Base-by-base conservation (phyloP, 177 flowering plant species). In the Tripterygium wilfordii region DNA sequence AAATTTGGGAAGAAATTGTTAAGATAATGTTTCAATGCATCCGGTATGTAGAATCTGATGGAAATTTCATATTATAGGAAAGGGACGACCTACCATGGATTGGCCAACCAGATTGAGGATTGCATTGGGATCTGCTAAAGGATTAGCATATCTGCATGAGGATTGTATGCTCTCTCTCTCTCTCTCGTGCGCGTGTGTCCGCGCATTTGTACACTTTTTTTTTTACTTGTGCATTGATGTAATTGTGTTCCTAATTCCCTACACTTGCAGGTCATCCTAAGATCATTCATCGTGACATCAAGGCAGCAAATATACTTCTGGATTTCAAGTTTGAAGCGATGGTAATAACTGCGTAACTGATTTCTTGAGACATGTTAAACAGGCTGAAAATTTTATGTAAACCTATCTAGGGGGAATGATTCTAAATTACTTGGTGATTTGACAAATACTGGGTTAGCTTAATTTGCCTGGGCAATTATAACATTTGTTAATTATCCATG, bases 61-160 rank as follows among this genome's bases (percentile, higher is more conserved):
- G 24, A 17, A 8, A 26, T 43, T 30, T 15, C 17, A 32, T 25
- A 25, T 61, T 55, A 51, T 65, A 75, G 80, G 76, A 17, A 75
- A 63, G 36, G 80, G 72, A 6, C 49, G 72, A n/a, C 76, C 77
- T 24, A 51, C 64, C 10, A 63, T 80, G 80, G 75, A 72, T 39
- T 80, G 78, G 76, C 36, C 70, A 0, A 65, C 80, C 1, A 63
- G 86, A 54, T 24, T 77, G 49, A 69, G 44, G 56, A 70, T 77
- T 43, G 80, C 80, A 51, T 55, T 77, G 21, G 80, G 82, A 23
- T 60, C 82, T 48, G 82, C 82, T 18, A 77, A 77, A 62, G 82
- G 86, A 48, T 63, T 77, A 13, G 82, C 86, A 8, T 80, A 77
- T 59, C 56, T 80, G 28, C 86, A 80, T 17, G 86, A 77, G 54